phyloP scores from a whole-genome alignment of 768 basidiomycete genomes.

The Leccinum longicurvipes region DNA sequence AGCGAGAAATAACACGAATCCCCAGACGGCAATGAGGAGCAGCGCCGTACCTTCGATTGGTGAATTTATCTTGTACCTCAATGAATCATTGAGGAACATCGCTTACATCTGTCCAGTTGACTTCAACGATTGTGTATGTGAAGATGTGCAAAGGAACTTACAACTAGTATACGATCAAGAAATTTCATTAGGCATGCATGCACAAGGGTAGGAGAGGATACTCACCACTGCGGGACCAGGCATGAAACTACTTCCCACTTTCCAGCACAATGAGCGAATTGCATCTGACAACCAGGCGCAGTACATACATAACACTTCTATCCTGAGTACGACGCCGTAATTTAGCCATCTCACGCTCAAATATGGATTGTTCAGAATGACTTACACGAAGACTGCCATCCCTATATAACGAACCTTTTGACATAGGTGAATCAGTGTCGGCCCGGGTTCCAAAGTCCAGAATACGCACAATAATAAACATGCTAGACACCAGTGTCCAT shows the following conservation, averaged over 20 bases:
- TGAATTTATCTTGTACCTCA: background rate
- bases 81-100: background rate
- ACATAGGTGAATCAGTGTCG: background rate
- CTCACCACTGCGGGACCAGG: slow-evolving; percentile 15
- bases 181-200: background rate
- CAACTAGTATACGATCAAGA: slow-evolving; percentile 5
- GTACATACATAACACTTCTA: slow-evolving; percentile 8
- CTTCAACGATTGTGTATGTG: background rate
- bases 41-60: slow-evolving; percentile 11
- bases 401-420: slow-evolving; percentile 22
- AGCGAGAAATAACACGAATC: slow-evolving; percentile 14
- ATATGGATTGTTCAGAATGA: background rate
- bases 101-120: slow-evolving; percentile 17
- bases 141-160: background rate
- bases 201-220: background rate
- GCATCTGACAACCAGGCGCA: rapidly evolving
- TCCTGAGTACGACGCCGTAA: background rate
- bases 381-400: slow-evolving; percentile 8
- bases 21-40: background rate
- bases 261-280: background rate
- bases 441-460: background rate
- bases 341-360: background rate
- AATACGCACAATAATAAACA: slow-evolving; percentile 19
- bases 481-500: slow-evolving; percentile 12
- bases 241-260: slow-evolving; percentile 17